Conservation (phyloP, 441 rosid genomes). For the Euphorbia schlechtendalii region DNA sequence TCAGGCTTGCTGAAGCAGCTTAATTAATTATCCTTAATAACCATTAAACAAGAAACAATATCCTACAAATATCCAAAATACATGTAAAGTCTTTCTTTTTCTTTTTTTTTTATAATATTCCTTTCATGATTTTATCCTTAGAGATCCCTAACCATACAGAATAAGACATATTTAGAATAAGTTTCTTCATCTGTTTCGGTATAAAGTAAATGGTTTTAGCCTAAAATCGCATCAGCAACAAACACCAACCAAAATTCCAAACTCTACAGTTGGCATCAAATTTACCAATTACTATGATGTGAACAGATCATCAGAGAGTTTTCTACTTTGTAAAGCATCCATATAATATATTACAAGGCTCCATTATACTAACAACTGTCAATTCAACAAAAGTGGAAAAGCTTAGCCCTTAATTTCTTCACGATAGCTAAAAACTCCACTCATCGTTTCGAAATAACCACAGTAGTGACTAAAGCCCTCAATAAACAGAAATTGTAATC, state of each 20-base stretch:
- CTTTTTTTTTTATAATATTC: background rate
- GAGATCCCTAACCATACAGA: background rate
- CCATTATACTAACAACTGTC: background rate
- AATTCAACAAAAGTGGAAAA: no score
- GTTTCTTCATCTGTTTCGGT: background rate
- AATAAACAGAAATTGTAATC: background rate
- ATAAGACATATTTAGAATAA: no score
- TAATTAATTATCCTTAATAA: background rate
- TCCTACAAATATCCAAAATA: background rate
- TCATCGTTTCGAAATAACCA: no score
- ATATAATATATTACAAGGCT: no score
- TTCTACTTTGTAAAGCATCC: background rate
- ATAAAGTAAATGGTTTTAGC: background rate
- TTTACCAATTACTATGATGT: background rate
- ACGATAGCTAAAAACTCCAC: no score
- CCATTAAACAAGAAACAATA: background rate
- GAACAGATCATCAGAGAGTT: background rate
- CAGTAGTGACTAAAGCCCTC: background rate
- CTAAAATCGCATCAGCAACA: background rate
- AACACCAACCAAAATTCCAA: background rate
- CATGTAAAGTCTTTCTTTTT: background rate
- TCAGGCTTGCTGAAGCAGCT: background rate
- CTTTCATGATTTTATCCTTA: background rate
- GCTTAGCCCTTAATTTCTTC: no score
- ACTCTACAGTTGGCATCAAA: background rate